Evolutionary conservation across 768 basidiomycete species (phyloP).

Genomic region (Coprinopsis cinerea): DNA sequence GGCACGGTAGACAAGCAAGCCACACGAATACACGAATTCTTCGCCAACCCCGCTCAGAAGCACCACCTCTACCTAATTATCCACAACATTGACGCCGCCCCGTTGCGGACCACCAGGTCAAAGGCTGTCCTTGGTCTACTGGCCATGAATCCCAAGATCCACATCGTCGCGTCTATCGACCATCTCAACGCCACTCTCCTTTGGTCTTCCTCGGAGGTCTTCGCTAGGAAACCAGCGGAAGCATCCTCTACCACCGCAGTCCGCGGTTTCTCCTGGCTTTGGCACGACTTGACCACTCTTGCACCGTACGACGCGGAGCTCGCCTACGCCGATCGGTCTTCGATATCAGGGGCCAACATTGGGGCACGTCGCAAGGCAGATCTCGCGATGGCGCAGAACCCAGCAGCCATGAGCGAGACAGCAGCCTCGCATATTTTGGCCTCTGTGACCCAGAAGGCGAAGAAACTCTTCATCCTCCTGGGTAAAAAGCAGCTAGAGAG

Average conservation of each 20-base stretch:
- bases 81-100: conserved; percentile 82
- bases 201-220: conserved; percentile 69
- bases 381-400: conserved; percentile 24
- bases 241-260: conserved; percentile 17
- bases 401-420: conserved; percentile 61
- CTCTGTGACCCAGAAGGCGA: conserved; percentile 82
- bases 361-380: conserved; percentile 34
- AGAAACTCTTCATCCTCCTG: conserved; percentile 73
- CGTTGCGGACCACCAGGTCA: conserved; percentile 58
- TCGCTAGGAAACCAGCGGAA: conserved; percentile 42
- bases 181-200: conserved; percentile 79
- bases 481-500: conserved; percentile 62
- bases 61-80: conserved; percentile 69
- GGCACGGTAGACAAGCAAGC: conserved; percentile 54
- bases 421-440: conserved; percentile 77
- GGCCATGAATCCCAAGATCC: conserved; percentile 68
- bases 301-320: conserved; percentile 77
- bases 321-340: conserved; percentile 57
- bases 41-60: conserved; percentile 32
- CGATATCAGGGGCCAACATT: conserved; percentile 47
- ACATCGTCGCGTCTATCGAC: conserved; percentile 81
- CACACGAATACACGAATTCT: conserved; percentile 60
- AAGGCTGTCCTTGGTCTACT: conserved; percentile 67
- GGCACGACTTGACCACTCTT: conserved; percentile 90
- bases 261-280: conserved; percentile 69